Conservation (phyloP, 352 stramenopile genomes). For the Phytophthora colocasiae region DNA sequence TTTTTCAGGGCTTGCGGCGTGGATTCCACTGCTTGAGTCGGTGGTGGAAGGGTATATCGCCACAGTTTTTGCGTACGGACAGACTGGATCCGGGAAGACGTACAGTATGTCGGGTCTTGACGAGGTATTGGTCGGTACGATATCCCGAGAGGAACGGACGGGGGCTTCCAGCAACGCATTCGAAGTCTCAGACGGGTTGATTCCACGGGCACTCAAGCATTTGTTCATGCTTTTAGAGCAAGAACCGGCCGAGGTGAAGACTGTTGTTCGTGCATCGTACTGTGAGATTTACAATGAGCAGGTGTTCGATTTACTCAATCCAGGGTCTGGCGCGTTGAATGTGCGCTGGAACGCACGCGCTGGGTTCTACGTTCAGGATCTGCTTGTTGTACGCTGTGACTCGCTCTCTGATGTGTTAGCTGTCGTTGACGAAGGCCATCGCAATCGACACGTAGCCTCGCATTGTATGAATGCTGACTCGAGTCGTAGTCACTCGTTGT, state of each 20-base stretch:
- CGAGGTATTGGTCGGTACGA: conserved; percentile 50
- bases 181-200: conserved; percentile 71
- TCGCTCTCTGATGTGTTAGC: conserved; percentile 75
- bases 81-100: conserved; percentile 74
- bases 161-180: conserved; percentile 8
- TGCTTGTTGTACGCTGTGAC: conserved; percentile 80
- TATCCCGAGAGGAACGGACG: conserved; percentile 25
- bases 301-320: conserved; percentile 80
- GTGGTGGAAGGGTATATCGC: conserved; percentile 76
- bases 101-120: conserved; percentile 86
- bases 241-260: conserved; percentile 56
- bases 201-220: conserved; percentile 77
- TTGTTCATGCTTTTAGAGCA: conserved; percentile 61
- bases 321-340: conserved; percentile 61
- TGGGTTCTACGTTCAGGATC: conserved; percentile 83
- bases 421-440: conserved; percentile 79
- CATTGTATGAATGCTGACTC: conserved; percentile 87
- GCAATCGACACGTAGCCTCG: conserved; percentile 68
- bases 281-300: conserved; percentile 91
- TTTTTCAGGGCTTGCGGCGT: conserved; percentile 76
- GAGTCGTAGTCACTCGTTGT: conserved; percentile 79
- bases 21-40: conserved; percentile 64
- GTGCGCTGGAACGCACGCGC: conserved; percentile 78
- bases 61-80: conserved; percentile 74
- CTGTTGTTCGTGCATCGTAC: conserved; percentile 75